These are phyloP conservation scores for Plasmodium cynomolgi DNA, from an alignment of 169 alveolate genomes.

Conservation along the genomic window DNA sequence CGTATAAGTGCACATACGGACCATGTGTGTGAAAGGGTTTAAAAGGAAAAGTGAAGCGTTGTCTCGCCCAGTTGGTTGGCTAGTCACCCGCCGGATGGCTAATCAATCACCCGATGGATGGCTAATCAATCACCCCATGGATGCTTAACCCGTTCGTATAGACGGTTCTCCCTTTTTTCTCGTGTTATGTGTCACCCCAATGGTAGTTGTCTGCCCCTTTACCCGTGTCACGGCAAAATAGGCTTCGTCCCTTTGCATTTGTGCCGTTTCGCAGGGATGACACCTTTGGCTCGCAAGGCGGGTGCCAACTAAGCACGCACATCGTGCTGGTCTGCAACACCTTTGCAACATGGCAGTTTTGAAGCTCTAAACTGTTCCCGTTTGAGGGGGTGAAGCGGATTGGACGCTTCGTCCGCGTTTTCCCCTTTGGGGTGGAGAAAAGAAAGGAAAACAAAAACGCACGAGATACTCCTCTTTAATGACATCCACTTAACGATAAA, in stretches of 20 bases:
- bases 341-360: not conserved
- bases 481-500: not conserved
- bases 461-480: not conserved
- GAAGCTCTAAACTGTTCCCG: not conserved
- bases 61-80: not conserved
- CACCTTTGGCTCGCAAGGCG: not conserved
- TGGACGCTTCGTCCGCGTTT: not conserved
- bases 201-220: not conserved
- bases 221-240: not conserved
- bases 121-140: no score
- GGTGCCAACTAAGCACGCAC: not conserved
- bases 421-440: not conserved
- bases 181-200: not conserved
- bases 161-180: not conserved
- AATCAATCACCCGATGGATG: no score
- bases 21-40: not conserved
- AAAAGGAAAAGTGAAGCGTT: not conserved
- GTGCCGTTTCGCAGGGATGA: no score
- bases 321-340: not conserved
- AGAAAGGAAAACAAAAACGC: not conserved
- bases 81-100: not conserved
- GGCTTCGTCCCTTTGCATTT: no score
- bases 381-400: not conserved
- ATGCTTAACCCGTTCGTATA: not conserved
- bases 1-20: not conserved